Evolutionary conservation across 345 rosid species (phyloP).

Genomic region (Diplotaxis tenuifolia): DNA sequence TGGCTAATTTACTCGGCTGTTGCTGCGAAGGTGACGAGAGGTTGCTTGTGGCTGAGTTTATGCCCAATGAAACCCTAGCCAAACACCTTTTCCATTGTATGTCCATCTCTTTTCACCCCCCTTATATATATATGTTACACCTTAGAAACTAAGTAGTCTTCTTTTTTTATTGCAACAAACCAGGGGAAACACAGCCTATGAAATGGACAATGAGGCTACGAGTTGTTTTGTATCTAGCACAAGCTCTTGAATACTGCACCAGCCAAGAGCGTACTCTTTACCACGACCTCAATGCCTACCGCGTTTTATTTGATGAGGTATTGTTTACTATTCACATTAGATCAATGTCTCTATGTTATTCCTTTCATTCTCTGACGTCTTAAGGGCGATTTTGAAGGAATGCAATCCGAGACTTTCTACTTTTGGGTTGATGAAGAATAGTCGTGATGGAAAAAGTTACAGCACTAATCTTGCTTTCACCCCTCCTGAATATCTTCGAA

Average conservation of each 20-base stretch:
- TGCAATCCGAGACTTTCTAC: constrained; percentile 90
- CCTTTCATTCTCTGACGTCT: constrained; percentile 19
- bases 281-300: constrained; percentile 94
- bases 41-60: constrained; percentile 79
- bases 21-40: constrained; percentile 88
- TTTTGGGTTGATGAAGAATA: constrained; percentile 97
- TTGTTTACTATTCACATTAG: background rate
- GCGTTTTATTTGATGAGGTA: constrained; percentile 90
- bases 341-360: constrained; percentile 1
- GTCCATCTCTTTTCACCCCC: constrained; percentile 14
- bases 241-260: constrained; percentile 92
- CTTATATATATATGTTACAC: background rate
- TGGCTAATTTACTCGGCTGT: constrained; percentile 87
- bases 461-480: constrained; percentile 99
- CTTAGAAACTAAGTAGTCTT: background rate
- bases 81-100: constrained; percentile 92
- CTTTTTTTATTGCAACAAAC: background rate
- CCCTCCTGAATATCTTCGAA: constrained; percentile 95
- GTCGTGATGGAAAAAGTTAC: constrained; percentile 89
- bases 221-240: constrained; percentile 88
- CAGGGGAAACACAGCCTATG: constrained; percentile 98
- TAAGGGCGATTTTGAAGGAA: constrained; percentile 45
- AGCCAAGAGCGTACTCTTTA: constrained; percentile 77
- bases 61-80: constrained; percentile 91
- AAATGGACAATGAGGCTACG: constrained; percentile 98